These are phyloP conservation scores for Didymella pomorum DNA, from an alignment of 2,329 filamentous ascomycete genomes.

Conservation along the genomic window DNA sequence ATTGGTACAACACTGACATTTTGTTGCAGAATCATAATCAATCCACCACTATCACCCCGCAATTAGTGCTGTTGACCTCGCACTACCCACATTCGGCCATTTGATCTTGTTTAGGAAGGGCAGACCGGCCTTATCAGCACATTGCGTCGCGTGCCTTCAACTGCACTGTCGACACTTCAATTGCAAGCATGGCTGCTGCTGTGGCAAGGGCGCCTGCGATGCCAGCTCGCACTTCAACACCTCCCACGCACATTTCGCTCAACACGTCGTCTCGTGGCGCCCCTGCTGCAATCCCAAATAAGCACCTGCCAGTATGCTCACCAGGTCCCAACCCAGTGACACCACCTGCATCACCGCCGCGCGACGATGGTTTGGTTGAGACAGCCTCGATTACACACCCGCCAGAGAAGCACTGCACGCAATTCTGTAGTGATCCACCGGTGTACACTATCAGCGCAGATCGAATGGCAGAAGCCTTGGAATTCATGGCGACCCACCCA, in stretches of 20 bases:
- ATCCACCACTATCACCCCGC: constrained; percentile 21
- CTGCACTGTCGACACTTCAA: constrained; percentile 25
- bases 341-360: constrained; percentile 66
- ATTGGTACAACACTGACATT: constrained; percentile 24
- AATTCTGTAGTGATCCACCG: constrained; percentile 60
- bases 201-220: constrained; percentile 52
- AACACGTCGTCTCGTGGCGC: constrained; percentile 65
- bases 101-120: constrained; percentile 17
- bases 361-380: constrained; percentile 63
- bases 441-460: constrained; percentile 77
- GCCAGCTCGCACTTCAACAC: constrained; percentile 50
- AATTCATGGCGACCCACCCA: constrained; percentile 78
- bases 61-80: constrained; percentile 17
- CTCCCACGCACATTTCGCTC: constrained; percentile 65
- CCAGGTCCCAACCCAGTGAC: constrained; percentile 70
- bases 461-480: constrained; percentile 74
- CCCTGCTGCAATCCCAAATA: constrained; percentile 77
- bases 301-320: constrained; percentile 89
- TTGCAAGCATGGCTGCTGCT: constrained; percentile 53
- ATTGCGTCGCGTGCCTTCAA: constrained; percentile 41
- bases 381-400: constrained; percentile 78
- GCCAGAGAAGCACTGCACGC: constrained; percentile 68
- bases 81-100: constrained; percentile 18
- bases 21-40: constrained; percentile 6
- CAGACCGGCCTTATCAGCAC: constrained; percentile 21